Conservation (phyloP, 1,284 basidiomycete species). For the Leucoagaricus sp. region DNA sequence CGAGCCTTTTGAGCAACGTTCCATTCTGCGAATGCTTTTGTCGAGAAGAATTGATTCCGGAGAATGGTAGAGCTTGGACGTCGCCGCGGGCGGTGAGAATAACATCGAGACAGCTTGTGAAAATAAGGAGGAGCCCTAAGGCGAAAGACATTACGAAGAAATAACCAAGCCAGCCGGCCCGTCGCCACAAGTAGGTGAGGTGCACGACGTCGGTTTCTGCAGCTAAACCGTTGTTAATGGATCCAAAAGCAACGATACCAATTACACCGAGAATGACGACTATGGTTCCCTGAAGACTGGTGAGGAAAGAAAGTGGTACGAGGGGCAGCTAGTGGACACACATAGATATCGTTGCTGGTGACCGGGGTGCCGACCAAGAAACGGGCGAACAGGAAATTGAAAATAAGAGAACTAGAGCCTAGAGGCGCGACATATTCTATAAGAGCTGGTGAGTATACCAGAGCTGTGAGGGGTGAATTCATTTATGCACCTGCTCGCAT, state of each 20-base stretch:
- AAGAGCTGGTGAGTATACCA: slow-evolving; percentile 8
- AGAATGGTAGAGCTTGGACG: slow-evolving; percentile 56
- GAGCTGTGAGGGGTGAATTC: background rate
- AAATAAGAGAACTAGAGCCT: slow-evolving; percentile 82
- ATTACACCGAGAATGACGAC: slow-evolving; percentile 82
- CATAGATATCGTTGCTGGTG: slow-evolving; percentile 78
- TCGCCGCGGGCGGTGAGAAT: slow-evolving; percentile 69
- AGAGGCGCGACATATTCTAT: slow-evolving; percentile 84
- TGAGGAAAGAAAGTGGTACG: slow-evolving; percentile 9
- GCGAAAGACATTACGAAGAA: slow-evolving; percentile 78
- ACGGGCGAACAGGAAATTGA: slow-evolving; percentile 87
- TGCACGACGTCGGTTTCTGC: slow-evolving; percentile 70
- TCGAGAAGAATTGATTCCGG: slow-evolving; percentile 26
- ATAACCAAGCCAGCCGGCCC: slow-evolving; percentile 85
- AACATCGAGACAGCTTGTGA: slow-evolving; percentile 65
- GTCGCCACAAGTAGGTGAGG: slow-evolving; percentile 80
- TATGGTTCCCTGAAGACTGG: slow-evolving; percentile 64
- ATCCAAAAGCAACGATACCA: slow-evolving; percentile 85
- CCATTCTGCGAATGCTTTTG: slow-evolving; percentile 21
- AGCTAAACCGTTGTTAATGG: slow-evolving; percentile 75
- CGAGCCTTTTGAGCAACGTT: slow-evolving; percentile 18
- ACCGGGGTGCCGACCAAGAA: slow-evolving; percentile 83
- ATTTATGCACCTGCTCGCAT: slow-evolving; percentile 70
- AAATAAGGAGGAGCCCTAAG: slow-evolving; percentile 67
- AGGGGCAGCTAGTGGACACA: slow-evolving; percentile 32